Base-by-base conservation (phyloP, 768 basidiomycete genomes). In the Tricholoma saponaceum region DNA sequence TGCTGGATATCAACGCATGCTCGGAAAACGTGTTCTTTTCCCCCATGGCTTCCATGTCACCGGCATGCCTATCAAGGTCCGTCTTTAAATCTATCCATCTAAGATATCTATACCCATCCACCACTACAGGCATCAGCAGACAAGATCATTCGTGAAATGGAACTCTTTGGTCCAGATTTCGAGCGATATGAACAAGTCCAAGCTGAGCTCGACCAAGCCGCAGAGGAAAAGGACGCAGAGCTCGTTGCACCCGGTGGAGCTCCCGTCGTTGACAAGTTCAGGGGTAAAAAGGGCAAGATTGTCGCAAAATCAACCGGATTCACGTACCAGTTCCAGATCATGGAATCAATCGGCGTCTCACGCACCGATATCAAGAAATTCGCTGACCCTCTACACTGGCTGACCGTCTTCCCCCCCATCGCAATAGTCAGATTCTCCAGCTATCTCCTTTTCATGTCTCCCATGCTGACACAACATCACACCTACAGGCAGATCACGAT, bases 31-130 rank as follows among this genome's bases (percentile, higher is more conserved):
- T 14, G 93, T 90, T 26, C 74, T 99, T 63, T 98, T 98, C 76
- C 97, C 97, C n/a, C 90, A 95, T 67, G 97, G 92, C 50, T 91
- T 97, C 73, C 97, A 99, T 75, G 92, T 90, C 65, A 99, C 97
- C 5, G 97, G 97, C 32, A 90, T 99, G 93, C 97, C 97, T 37
- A 99, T 99, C 80, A 98, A 98, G 84, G 96, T 92, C 60, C 58
- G 87, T 75, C 12, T 46, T 52, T 28, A n/a, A 5, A 4, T 26
- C 2, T 54, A 26, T 16, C 20, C 9, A 41, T 44, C 1, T 32
- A 37, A n/a, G 18, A 22, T 50, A 54, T 28, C 57, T 97, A 95
- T 88, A 95, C 8, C 88, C 95, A 50, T 47, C 4, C 20, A 33
- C 16, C 26, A 16, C 46, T 56, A n/a, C 58, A 98, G 96, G 89